phyloP scores from a whole-genome alignment of 2,329 filamentous ascomycete species.

The Shiraia bambusicola region DNA sequence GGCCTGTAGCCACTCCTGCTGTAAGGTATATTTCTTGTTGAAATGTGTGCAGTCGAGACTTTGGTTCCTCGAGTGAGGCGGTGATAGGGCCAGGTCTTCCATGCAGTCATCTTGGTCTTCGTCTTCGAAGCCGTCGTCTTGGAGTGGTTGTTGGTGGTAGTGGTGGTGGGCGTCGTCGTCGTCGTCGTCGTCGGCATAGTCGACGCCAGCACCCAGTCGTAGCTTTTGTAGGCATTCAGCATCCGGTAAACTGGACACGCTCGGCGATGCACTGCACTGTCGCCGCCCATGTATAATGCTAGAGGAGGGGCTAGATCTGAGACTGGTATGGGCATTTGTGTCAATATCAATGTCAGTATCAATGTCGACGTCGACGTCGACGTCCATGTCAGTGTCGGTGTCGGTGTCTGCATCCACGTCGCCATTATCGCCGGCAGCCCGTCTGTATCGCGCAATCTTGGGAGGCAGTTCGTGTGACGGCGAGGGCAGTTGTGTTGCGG shows the following conservation, averaged over 20 bases:
- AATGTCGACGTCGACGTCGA: constrained; percentile 19
- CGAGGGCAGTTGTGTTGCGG: constrained; percentile 41
- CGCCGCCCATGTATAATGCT: too few relatives aligned
- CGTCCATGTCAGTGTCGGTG: constrained; percentile 26
- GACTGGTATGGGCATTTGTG: constrained; percentile 14
- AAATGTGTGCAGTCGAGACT: constrained; percentile 20
- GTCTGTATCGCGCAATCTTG: constrained; percentile 35
- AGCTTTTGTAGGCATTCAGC: constrained; percentile 20
- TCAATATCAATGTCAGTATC: constrained; percentile 23
- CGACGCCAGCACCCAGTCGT: constrained; percentile 15
- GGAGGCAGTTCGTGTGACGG: constrained; percentile 37
- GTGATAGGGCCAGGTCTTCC: constrained; percentile 34
- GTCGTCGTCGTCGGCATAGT: too few relatives aligned
- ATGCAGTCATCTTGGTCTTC: constrained; percentile 26
- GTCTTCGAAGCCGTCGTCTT: neutral
- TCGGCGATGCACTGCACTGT: constrained; percentile 4
- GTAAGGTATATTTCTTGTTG: constrained; percentile 16
- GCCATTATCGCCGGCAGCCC: constrained; percentile 19
- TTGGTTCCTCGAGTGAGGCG: constrained; percentile 22
- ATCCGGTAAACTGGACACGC: constrained; percentile 22
- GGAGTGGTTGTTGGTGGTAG: neutral
- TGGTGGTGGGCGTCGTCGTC: too few relatives aligned
- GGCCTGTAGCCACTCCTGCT: constrained; percentile 23
- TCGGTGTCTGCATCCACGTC: constrained; percentile 15
- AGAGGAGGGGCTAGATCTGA: too few relatives aligned